Base-by-base conservation (phyloP, 2,329 filamentous ascomycete species). In the Esteya vermicola region DNA sequence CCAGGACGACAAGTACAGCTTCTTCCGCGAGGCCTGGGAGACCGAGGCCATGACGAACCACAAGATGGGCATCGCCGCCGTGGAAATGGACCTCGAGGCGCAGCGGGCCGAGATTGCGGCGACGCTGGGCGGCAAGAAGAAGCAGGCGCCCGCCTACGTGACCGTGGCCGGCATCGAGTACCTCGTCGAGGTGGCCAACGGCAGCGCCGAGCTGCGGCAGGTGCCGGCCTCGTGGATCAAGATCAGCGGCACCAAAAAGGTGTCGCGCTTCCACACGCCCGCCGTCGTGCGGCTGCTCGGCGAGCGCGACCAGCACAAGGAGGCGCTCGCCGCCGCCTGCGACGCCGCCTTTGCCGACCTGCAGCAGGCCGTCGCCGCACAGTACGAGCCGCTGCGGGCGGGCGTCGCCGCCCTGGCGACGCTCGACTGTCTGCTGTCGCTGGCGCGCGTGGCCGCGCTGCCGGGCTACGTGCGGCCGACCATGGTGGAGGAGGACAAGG, bases 181-280 rank as follows among this genome's bases (percentile, higher is more conserved):
- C 54, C 73, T 98, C 18, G 84, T 98, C 51, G 91, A 96, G 59
- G 81, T 98, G 6, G 71, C 83, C 48, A 95, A 93, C 57, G 58
- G 70, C n/a, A n/a, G n/a, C n/a, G n/a, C n/a, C 1, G 75, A 85
- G 40, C 70, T 95, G 44, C 91, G 86, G 55, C 76, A 80, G 42
- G 85, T 98, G 0, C 91, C 91, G 1, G 89, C 91, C 4, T 93
- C 85, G 0, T 98, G 91, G 91, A 70, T 74, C 47, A 96, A 98
- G 59, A 84, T 96, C 51, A 93, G 82, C 42, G 88, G 89, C 37
- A 98, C 91, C 7, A 96, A 96, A 58, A 85, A 85, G 51, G 64
- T 88, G 6, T 88, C 85, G 0, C 79, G 91, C 43, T 98, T 96
- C 58, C 91, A 98, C 60, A 91, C 91, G 0, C 91, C 91, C 5